Base-by-base conservation (phyloP, 805 yeast species). In the Clavispora santaluciae region DNA sequence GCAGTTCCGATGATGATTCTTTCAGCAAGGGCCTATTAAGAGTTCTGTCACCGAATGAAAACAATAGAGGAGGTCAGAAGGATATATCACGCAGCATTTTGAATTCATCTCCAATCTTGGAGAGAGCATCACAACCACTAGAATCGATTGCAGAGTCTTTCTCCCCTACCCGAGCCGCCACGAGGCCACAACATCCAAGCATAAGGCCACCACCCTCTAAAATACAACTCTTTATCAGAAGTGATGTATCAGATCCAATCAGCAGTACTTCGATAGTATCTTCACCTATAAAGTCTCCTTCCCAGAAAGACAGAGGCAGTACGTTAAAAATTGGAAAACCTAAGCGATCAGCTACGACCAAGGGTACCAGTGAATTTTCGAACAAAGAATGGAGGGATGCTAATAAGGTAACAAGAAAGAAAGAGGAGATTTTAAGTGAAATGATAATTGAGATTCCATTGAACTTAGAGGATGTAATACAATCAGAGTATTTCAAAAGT, bases 381-480 rank as follows among this genome's bases (percentile, higher is more conserved):
- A 37, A 42, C 16, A 64, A 64, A 33, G 64, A 65, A 18, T 50
- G 70, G 37, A 56, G 54, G 5, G 63, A 57, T 9, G 72, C 61
- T 6, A 70, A 70, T 42, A 61, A 49, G 41, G 60, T 56, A 3
- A 56, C 56, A 3, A 57, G 79, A 38, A 59, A 70, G 17, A 78
- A 73, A 50, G 78, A 70, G 6, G 81, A 77, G 25, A 59, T 80
- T 4, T 54, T 78, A 22, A 46, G 61, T 2, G 79, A 76, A 42
- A 77, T 83, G 71, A 61, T 66, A 4, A 44, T 81, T 0, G 64
- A 64, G 12, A 51, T 76, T 15, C 70, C 82, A 1, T 35, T 36
- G 5, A 38, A 43, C 40, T 7, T 39, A 12, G 39, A 61, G 18
- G 50, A 58, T 0, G 34, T 39, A 5, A 55, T 77, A 17, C 52